Conservation (phyloP, 805 yeast genomes). For the Candida pini region DNA sequence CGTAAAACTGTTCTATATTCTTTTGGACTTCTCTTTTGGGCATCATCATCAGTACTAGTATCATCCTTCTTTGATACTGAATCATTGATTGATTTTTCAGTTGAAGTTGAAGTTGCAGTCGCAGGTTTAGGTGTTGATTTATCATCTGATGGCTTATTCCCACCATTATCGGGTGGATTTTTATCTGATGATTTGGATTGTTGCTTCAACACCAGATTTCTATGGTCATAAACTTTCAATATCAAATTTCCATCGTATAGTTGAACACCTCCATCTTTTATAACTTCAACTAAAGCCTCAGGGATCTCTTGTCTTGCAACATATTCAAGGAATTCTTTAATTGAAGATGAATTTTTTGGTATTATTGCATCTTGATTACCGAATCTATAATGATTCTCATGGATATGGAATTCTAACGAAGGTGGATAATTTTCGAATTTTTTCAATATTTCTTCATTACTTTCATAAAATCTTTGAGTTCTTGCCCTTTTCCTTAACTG, state of each 20-base stretch:
- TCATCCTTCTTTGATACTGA: not conserved
- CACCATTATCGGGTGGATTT: too few species aligned
- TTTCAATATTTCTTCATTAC: conserved; percentile 64
- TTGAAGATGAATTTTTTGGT: conserved; percentile 70
- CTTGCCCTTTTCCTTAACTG: conserved; percentile 38
- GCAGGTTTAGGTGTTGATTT: conserved; percentile 1
- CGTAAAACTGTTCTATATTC: conserved; percentile 71
- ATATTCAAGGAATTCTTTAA: conserved; percentile 73
- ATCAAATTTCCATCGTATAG: conserved; percentile 89
- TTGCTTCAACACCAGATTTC: conserved; percentile 35
- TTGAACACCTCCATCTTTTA: conserved; percentile 78
- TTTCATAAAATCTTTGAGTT: conserved; percentile 58
- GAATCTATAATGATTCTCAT: conserved; percentile 86
- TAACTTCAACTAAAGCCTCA: conserved; percentile 80
- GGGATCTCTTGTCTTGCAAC: conserved; percentile 83
- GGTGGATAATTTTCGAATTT: conserved; percentile 77
- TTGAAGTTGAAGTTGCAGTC: conserved; percentile 3
- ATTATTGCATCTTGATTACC: conserved; percentile 86
- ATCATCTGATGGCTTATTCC: too few species aligned
- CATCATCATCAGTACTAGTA: conserved; percentile 8
- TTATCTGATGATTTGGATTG: too few species aligned
- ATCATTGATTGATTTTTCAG: conserved; percentile 5
- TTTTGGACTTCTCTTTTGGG: conserved; percentile 46
- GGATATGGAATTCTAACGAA: conserved; percentile 82
- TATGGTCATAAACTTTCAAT: conserved; percentile 80